Percentiles rank a stretch among this genome's conserved stretches.
Conservation (phyloP, 352 stramenopile species). For the Globisporangium apiculatum region DNA sequence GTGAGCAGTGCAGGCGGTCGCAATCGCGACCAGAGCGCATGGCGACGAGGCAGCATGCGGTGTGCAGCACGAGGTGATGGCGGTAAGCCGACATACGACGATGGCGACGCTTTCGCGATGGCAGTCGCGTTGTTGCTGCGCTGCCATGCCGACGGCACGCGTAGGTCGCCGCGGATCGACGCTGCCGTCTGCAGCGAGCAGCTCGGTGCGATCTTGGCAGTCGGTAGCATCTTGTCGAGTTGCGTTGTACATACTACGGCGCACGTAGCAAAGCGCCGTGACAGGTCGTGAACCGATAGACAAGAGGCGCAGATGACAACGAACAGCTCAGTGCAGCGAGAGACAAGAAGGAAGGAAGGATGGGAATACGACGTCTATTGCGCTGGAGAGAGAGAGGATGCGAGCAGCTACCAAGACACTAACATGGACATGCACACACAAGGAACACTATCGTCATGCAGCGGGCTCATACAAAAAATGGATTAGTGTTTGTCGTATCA, state of each 20-base stretch:
- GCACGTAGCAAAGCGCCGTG: not conserved
- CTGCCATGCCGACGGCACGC: slow-evolving; percentile 10
- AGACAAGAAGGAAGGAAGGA: not conserved
- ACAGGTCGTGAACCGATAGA: not conserved
- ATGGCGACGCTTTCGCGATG: too few species aligned
- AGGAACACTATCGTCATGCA: not conserved
- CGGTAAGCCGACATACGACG: not conserved
- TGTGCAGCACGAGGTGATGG: not conserved
- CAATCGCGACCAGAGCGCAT: not conserved
- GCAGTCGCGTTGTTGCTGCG: too few species aligned
- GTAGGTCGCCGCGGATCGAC: slow-evolving; percentile 19
- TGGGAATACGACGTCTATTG: not conserved
- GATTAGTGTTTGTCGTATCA: slow-evolving; percentile 82
- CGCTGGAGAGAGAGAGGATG: not conserved
- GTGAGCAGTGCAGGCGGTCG: not conserved
- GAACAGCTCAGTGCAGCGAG: not conserved
- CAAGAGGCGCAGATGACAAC: not conserved
- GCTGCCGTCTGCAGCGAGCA: slow-evolving; percentile 15
- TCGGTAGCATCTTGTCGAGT: not conserved
- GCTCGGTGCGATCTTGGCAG: slow-evolving; percentile 4
- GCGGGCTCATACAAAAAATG: slow-evolving; percentile 55
- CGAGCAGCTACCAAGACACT: not conserved
- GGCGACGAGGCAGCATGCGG: not conserved
- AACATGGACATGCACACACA: not conserved
- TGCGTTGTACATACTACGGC: not conserved